Evolutionary conservation across 31 red algal species (phyloP).

Genomic region (Pterothamnion heteromorphum): DNA sequence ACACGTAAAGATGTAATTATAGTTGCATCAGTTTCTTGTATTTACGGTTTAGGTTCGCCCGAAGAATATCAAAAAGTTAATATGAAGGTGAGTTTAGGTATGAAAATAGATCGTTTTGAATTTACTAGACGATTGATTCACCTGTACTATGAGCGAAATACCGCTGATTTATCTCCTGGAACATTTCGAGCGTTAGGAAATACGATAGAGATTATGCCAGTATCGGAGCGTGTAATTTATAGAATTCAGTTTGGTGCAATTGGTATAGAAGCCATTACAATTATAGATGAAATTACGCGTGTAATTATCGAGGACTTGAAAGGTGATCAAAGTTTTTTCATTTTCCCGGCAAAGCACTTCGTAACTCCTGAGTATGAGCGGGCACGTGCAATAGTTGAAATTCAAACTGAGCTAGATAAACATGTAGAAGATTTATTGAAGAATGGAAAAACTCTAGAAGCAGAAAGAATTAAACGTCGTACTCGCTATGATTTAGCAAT

Average conservation of each 20-base stretch:
- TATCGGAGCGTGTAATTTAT: constrained; percentile 56
- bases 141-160: constrained; percentile 53
- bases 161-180: constrained; percentile 37
- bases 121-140: constrained; percentile 42
- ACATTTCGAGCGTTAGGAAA: background rate
- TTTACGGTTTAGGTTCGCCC: constrained; percentile 83
- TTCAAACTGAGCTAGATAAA: constrained; percentile 54
- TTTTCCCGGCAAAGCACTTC: constrained; percentile 88
- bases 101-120: background rate
- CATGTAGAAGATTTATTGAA: constrained; percentile 19
- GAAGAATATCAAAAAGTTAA: constrained; percentile 60
- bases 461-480: constrained; percentile 60
- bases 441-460: constrained; percentile 61
- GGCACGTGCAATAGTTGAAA: constrained; percentile 59
- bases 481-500: constrained; percentile 65
- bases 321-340: constrained; percentile 41
- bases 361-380: constrained; percentile 55
- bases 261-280: background rate
- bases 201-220: constrained; percentile 53
- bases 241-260: constrained; percentile 23
- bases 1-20: constrained; percentile 72
- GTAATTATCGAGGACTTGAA: constrained; percentile 27
- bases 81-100: constrained; percentile 53
- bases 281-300: constrained; percentile 19
- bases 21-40: constrained; percentile 74